Base-by-base conservation (phyloP, 106 monocot species). In the Dioscorea alata region DNA sequence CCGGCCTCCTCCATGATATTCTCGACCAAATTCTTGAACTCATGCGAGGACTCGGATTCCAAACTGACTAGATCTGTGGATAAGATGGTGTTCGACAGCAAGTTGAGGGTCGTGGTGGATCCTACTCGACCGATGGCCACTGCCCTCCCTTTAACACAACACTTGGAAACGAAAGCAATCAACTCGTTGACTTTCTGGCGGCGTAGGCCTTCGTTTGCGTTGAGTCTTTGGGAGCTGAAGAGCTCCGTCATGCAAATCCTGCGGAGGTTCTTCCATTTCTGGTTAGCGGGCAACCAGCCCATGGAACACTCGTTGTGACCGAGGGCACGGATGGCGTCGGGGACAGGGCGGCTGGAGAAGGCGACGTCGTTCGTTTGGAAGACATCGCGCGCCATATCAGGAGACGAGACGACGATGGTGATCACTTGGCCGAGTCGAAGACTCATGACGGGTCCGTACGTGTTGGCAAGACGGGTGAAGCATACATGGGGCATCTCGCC, bases 191-290 rank as follows among this genome's bases (percentile, higher is more conserved):
- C 80, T 52, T 73, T 73, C 54, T 19, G 63, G 31, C 31, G 22
- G 18, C 83, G 70, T 1, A 75, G 34, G 2, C 23, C 59, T 12
- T 20, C 22, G 22, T 23, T 20, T 2, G 28, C 18, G 69, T 77
- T 73, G 10, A 81, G 72, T 8, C 68, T 61, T 16, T 58, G 72
- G 34, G 69, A 28, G 23, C 57, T 60, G 57, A 80, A 79, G 68
- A 84, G 68, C 65, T 76, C 42, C 0, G 71, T 60, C 33, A 24
- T 51, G 63, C 63, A 79, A 23, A 84, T 35, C 51, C 33, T 48
- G 14, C 85, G 74, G 35, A 85, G 73, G 34, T 31, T 57, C 31
- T 74, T 59, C 81, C 81, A 79, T 12, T 18, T 33, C 15, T 16
- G 8, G 10, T 12, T 21, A 12, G 23, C 20, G 20, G 19, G 59